These are phyloP conservation scores for Catenaria anguillulae DNA, from an alignment of 371 early-diverging fungal genomes.

Conservation along the genomic window DNA sequence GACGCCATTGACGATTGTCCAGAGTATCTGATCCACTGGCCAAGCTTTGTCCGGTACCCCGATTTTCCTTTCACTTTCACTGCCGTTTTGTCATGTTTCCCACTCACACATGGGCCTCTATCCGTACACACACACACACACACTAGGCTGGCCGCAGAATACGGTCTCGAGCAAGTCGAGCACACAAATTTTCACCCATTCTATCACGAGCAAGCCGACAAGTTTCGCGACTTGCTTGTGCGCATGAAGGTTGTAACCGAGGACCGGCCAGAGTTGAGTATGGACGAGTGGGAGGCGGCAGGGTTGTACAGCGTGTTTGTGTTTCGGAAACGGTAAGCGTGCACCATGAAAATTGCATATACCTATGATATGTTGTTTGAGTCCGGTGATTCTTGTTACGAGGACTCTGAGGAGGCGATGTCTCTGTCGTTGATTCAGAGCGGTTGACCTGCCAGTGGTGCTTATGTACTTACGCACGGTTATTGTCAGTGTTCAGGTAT, in stretches of 20 bases:
- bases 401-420: too few species aligned
- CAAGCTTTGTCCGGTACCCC: conserved; percentile 55
- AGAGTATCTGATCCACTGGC: conserved; percentile 88
- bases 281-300: conserved; percentile 88
- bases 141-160: conserved; percentile 53
- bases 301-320: conserved; percentile 44
- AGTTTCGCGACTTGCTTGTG: conserved; percentile 40
- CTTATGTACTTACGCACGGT: too few species aligned
- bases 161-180: conserved; percentile 53
- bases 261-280: conserved; percentile 37
- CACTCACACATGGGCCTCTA: too few species aligned
- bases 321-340: conserved; percentile 19
- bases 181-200: conserved; percentile 67
- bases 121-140: too few species aligned
- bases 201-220: conserved; percentile 40
- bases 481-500: too few species aligned
- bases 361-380: too few species aligned
- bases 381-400: too few species aligned
- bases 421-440: too few species aligned
- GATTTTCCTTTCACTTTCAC: too few species aligned
- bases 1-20: conserved; percentile 97
- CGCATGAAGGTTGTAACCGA: conserved; percentile 73
- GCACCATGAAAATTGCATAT: too few species aligned
- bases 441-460: too few species aligned
- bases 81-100: too few species aligned